Base-by-base conservation (phyloP, 495 filamentous ascomycete genomes). In the Acidomyces sp. region DNA sequence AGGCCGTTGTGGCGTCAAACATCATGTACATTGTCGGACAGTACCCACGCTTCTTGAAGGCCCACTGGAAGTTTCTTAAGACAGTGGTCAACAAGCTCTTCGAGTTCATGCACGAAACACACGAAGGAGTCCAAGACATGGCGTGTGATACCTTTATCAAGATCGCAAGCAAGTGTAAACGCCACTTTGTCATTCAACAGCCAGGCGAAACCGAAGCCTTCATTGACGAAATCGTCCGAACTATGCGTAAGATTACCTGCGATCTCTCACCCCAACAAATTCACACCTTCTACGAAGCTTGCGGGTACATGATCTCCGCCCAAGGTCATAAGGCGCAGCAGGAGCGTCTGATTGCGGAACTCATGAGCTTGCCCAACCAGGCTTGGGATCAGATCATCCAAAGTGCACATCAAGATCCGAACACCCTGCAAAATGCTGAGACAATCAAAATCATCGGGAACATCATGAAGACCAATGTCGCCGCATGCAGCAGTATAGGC, bases 21-120 rank as follows among this genome's bases (percentile, higher is more conserved):
- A 97, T 97, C 61, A 97, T 97, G 90, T 97, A 97, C 56, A 97
- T 97, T 60, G 90, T 97, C 41, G 90, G 90, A 24, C 90, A 97
- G 58, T 97, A 97, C 56, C 90, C 90, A 12, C 82, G 90, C 20
- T 97, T 97, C 64, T 64, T 97, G 51, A 97, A 97, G 61, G 90
- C 90, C 0, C 90, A 97, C 58, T 97, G 90, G 90, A 97, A 97
- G 60, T 99, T 99, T 65, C 64, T 99, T 51, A 99, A 99, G 72
- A 99, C 90, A 5, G 90, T 99, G 16, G 90, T 99, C 49, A 99
- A 96, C 65, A 99, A 99, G 65, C 74, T 99, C 10, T 99, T 99
- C 53, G 90, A 99, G 62, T 99, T 99, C 56, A 99, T 99, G 90
- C 90, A 99, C 61, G 90, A 99, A 57, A 96, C 90, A 3, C 90